These are phyloP conservation scores for Lentinula edodes DNA, from an alignment of 768 basidiomycete genomes.

Conservation along the genomic window DNA sequence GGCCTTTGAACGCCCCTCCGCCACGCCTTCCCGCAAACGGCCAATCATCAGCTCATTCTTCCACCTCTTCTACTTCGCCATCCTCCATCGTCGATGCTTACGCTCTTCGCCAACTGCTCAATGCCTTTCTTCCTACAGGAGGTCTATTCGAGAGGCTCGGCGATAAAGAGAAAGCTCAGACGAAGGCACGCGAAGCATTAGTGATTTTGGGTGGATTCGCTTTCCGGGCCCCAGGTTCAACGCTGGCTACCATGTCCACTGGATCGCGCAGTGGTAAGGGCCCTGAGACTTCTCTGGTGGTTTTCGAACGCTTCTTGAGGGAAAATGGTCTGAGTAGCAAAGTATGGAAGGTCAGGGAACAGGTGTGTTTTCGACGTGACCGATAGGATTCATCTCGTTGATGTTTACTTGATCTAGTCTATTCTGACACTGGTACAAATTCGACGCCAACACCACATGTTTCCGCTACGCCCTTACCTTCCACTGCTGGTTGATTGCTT, in stretches of 20 bases:
- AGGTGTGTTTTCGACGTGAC: conserved; percentile 37
- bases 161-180: conserved; percentile 69
- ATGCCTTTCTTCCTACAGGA: conserved; percentile 66
- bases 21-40: conserved; percentile 13
- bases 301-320: conserved; percentile 67
- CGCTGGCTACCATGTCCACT: conserved; percentile 31
- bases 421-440: conserved; percentile 69
- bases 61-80: conserved; percentile 37
- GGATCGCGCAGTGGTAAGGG: conserved; percentile 52
- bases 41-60: conserved; percentile 47
- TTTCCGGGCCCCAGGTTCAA: conserved; percentile 48
- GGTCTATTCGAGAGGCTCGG: conserved; percentile 82
- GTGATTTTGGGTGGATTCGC: conserved; percentile 70
- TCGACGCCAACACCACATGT: conserved; percentile 62
- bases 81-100: conserved; percentile 45
- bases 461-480: conserved; percentile 80
- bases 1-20: conserved; percentile 22
- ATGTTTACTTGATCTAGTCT: conserved; percentile 28
- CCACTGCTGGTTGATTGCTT: conserved; percentile 75
- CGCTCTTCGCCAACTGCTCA: conserved; percentile 62
- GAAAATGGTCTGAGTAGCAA: conserved; percentile 77
- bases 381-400: background rate
- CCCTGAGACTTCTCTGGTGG: conserved; percentile 58
- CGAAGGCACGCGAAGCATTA: conserved; percentile 73
- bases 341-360: conserved; percentile 82